phyloP scores from a whole-genome alignment of 495 filamentous ascomycete species.

The Daldinia concentrica region DNA sequence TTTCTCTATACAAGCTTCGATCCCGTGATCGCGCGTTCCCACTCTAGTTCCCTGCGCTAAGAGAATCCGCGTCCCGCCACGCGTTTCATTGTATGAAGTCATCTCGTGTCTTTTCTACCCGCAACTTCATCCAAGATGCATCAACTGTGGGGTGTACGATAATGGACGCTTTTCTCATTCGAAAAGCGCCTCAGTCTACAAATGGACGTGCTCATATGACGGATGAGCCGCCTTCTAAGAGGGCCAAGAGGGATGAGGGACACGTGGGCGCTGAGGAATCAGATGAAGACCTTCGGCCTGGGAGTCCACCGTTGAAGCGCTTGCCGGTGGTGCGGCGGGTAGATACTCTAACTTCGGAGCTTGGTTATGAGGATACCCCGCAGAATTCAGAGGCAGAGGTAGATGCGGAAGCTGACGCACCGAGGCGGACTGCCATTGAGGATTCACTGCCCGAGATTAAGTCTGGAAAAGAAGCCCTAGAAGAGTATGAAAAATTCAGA shows the following conservation, averaged over 20 bases:
- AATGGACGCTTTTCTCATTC: slow-evolving; percentile 45
- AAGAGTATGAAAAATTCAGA: slow-evolving; percentile 75
- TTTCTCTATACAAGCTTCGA: not conserved
- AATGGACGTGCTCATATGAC: not conserved
- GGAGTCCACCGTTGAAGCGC: slow-evolving; percentile 19
- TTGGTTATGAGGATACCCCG: slow-evolving; percentile 47
- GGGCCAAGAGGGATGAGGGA: slow-evolving; percentile 43
- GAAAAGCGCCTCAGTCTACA: slow-evolving; percentile 7
- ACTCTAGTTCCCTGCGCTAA: slow-evolving; percentile 6
- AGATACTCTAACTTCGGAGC: slow-evolving; percentile 46
- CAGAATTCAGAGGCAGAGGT: slow-evolving; percentile 23
- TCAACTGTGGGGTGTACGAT: not conserved
- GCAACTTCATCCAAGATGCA: slow-evolving; percentile 14
- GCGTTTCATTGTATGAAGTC: slow-evolving; percentile 36
- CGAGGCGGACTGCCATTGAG: slow-evolving; percentile 76
- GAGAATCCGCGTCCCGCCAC: slow-evolving; percentile 33
- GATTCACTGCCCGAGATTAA: slow-evolving; percentile 74
- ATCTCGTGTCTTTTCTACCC: slow-evolving; percentile 5
- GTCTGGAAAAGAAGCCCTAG: slow-evolving; percentile 74
- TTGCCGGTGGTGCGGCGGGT: slow-evolving; percentile 12
- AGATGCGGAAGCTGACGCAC: slow-evolving; percentile 47
- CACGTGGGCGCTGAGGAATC: slow-evolving; percentile 44
- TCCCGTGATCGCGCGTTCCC: slow-evolving; percentile 45
- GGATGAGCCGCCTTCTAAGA: slow-evolving; percentile 49
- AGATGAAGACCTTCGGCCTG: slow-evolving; percentile 33